Conservation (phyloP, 345 rosid species). For the Populus alba region DNA sequence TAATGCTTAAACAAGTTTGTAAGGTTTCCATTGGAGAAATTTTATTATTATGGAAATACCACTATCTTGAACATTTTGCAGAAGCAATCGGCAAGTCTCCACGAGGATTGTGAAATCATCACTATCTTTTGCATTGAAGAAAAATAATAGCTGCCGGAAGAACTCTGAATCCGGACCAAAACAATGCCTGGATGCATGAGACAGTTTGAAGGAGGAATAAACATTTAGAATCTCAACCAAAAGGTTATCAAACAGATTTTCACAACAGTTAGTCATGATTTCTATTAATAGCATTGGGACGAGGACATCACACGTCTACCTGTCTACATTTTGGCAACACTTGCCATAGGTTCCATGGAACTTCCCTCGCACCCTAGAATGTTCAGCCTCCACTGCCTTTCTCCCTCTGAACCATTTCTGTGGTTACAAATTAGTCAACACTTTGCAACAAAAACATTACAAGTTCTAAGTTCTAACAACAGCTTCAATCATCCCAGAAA, state of each 20-base stretch:
- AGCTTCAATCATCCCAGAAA: neutral
- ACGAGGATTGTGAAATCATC: constrained; percentile 59
- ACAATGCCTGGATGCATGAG: constrained; percentile 57
- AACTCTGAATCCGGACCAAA: constrained; percentile 85
- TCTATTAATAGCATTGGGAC: neutral
- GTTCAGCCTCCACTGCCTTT: constrained; percentile 64
- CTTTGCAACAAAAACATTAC: constrained; percentile 13
- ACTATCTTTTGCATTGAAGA: constrained; percentile 55
- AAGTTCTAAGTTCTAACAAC: neutral
- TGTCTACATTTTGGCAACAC: constrained; percentile 63
- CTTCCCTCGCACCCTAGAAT: constrained; percentile 55
- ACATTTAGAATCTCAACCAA: neutral
- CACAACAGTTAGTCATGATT: neutral
- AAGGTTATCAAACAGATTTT: neutral
- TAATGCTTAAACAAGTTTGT: neutral
- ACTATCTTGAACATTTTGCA: constrained; percentile 42
- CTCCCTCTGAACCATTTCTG: constrained; percentile 99
- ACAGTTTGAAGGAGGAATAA: neutral
- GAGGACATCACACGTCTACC: constrained; percentile 38
- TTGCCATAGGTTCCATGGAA: constrained; percentile 62
- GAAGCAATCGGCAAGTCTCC: constrained; percentile 64
- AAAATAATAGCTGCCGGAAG: constrained; percentile 71
- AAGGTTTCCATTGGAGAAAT: neutral
- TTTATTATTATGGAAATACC: constrained; percentile 37
- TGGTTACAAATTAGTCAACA: constrained; percentile 40